These are phyloP conservation scores for Amaranthus cruentus DNA, from an alignment of 148 eudicot genomes.

Conservation along the genomic window DNA sequence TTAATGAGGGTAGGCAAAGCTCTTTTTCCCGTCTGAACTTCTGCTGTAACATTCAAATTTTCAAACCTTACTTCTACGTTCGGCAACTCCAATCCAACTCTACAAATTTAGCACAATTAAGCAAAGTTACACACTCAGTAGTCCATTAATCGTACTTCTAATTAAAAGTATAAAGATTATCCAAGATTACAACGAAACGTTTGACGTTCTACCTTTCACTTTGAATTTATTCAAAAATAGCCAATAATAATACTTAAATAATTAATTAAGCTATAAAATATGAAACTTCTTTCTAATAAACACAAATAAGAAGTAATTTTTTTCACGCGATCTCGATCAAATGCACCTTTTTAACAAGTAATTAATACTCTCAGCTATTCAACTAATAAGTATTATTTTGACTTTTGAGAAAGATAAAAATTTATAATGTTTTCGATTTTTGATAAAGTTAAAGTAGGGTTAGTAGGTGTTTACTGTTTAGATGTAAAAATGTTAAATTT, in stretches of 20 bases:
- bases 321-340: too few species aligned
- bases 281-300: too few species aligned
- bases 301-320: too few species aligned
- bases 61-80: constrained; percentile 78
- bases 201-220: not conserved
- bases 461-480: too few species aligned
- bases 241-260: not conserved
- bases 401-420: too few species aligned
- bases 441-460: too few species aligned
- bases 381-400: too few species aligned
- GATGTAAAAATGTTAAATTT: too few species aligned
- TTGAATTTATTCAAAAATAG: not conserved
- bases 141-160: not conserved
- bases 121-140: not conserved
- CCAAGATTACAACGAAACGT: not conserved
- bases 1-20: constrained; percentile 83
- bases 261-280: too few species aligned
- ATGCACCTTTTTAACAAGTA: too few species aligned
- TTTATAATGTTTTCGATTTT: too few species aligned
- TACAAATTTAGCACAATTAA: constrained; percentile 17
- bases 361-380: too few species aligned
- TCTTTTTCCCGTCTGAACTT: constrained; percentile 70
- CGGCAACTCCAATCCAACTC: constrained; percentile 75
- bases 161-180: not conserved
- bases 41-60: constrained; percentile 44